These are phyloP conservation scores for Trypanosomatidae sp. DNA, from an alignment of 208 protist species.

Conservation along the genomic window DNA sequence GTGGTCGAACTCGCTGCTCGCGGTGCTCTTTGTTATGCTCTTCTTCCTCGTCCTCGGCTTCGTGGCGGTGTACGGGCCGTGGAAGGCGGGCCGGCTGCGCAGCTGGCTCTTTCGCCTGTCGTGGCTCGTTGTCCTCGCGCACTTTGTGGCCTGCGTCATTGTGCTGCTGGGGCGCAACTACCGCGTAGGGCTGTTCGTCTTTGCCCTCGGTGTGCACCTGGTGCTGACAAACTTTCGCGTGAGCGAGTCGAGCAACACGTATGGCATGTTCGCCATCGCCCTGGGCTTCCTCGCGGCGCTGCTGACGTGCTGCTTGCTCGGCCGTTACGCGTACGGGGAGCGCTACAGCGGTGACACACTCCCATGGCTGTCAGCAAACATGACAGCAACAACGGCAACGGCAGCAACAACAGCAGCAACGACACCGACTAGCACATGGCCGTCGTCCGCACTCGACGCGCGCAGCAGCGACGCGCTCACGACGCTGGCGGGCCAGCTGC, in stretches of 20 bases:
- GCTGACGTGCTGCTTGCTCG: conserved; percentile 33
- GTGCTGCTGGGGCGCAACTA: conserved; percentile 25
- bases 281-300: conserved; percentile 16
- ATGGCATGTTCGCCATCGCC: conserved; percentile 23
- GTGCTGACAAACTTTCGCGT: conserved; percentile 24
- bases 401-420: too few species aligned
- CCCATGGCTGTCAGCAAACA: too few species aligned
- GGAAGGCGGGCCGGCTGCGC: conserved; percentile 9
- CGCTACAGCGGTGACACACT: too few species aligned
- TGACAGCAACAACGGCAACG: too few species aligned
- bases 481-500: too few species aligned
- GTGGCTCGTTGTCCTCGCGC: conserved; percentile 21
- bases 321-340: conserved; percentile 6
- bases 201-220: conserved; percentile 33
- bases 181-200: conserved; percentile 35
- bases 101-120: conserved; percentile 32
- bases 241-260: conserved; percentile 22
- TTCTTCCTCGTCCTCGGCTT: conserved; percentile 19
- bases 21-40: conserved; percentile 23
- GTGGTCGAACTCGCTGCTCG: conserved; percentile 23
- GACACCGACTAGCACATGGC: too few species aligned
- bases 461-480: too few species aligned
- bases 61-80: conserved; percentile 25
- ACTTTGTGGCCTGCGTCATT: conserved; percentile 31
- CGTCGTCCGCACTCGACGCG: too few species aligned